Percentiles rank a stretch among this genome's conserved stretches.
Conservation (phyloP, 163 green algal genomes). For the Volvox carteri region DNA sequence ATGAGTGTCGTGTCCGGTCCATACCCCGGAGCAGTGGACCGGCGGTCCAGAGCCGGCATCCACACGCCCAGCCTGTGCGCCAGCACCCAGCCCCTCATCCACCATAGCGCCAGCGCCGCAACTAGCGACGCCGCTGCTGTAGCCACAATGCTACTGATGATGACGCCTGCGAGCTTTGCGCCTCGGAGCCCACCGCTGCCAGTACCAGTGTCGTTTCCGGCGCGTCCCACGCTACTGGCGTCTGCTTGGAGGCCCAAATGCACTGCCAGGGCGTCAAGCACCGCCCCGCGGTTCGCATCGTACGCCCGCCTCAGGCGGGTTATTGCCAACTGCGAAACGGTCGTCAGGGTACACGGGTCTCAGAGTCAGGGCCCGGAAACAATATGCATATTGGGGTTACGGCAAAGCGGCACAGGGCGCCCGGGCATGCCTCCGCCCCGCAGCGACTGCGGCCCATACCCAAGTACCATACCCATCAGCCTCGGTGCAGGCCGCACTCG, state of each 20-base stretch:
- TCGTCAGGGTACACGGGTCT: no score
- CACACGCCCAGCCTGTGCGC: neutral
- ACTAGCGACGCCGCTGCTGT: neutral
- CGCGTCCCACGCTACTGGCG: neutral
- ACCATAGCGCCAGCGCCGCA: neutral
- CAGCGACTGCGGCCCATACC: no score
- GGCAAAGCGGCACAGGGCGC: no score
- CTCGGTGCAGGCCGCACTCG: no score
- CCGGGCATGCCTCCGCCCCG: no score
- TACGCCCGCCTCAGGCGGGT: neutral
- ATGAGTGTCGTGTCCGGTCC: conserved; percentile 43
- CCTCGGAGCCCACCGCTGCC: neutral
- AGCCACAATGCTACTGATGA: neutral
- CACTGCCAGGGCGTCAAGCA: neutral
- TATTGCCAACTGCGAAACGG: neutral
- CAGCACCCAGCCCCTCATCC: neutral
- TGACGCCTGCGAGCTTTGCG: neutral
- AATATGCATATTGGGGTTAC: no score
- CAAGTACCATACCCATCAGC: no score
- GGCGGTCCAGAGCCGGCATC: neutral
- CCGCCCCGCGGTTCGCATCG: neutral
- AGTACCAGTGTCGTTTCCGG: neutral
- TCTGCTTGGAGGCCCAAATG: neutral
- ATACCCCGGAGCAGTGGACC: neutral
- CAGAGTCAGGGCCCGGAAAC: no score